Base-by-base conservation (phyloP, 169 alveolate genomes). In the Theileria parva region DNA sequence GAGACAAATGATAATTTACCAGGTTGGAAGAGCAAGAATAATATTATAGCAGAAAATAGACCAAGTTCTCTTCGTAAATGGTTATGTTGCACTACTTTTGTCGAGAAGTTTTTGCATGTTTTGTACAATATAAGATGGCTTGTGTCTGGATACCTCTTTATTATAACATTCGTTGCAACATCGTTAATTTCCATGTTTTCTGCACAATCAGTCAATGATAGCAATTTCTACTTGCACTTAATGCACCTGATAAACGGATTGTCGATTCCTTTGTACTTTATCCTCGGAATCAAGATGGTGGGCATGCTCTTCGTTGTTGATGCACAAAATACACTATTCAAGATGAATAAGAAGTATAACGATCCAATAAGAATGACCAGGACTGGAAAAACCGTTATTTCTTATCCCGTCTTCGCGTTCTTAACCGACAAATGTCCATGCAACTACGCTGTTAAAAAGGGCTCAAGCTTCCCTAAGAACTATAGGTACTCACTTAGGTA, bases 391-490 rank as follows among this genome's bases (percentile, higher is more conserved):
- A 69, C 44, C 19, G 17, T 51, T 5, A n/a, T 28, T 19, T 21
- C 25, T 2, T 7, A 21, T n/a, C 77, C 77, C 0, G 13, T 69
- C 32, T 39, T 51, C 51, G 65, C 19, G 21, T 69, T 69, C 51
- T 69, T 69, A 17, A 25, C 32, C 21, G 77, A 69, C 65, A 55
- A 37, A 13, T 69, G 77, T 11, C 77, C 64, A 11, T 69, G 77
- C 65, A 69, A 13, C 63, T 69, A 19, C 30, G 77, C 65, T 7
- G 77, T 69, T 17, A 59, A 69, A n/a, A 37, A 13, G 65, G 39
- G 65, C 65, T 19, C 53, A 8, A 69, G 15, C 9, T 21, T 69
- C 50, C 63, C 63, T 37, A 69, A 21, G 13, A 7, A 13, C 27
- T 69, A 69, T 37, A 28, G 77, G 34, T 51, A 69, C 65, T 69